Conservation (phyloP, 345 rosid genomes). For the Aethionema arabicum region DNA sequence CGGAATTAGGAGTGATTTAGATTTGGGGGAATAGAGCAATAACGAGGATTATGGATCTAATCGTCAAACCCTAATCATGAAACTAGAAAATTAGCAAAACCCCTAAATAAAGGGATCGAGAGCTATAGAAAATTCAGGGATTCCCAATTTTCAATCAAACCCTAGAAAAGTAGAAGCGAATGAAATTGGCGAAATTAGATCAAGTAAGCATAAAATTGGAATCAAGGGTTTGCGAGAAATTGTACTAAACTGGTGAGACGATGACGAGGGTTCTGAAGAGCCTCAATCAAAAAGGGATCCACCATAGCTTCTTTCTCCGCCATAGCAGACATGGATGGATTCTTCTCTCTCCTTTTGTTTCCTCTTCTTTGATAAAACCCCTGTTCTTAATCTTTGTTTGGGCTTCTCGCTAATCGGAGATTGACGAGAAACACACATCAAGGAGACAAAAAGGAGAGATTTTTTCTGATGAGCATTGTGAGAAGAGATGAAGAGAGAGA, state of each 20-base stretch:
- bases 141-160: conserved; percentile 24
- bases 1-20: not conserved
- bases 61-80: conserved; percentile 18
- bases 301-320: conserved; percentile 67
- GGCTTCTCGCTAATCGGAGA: conserved; percentile 24
- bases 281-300: conserved; percentile 93
- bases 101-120: not conserved
- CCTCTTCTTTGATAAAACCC: not conserved
- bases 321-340: conserved; percentile 26
- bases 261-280: conserved; percentile 91
- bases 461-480: conserved; percentile 36
- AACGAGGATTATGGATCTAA: conserved; percentile 26
- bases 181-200: conserved; percentile 16
- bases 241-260: conserved; percentile 78
- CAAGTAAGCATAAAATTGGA: conserved; percentile 8
- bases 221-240: conserved; percentile 26
- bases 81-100: not conserved
- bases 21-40: not conserved
- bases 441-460: conserved; percentile 27
- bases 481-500: conserved; percentile 1
- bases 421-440: conserved; percentile 36
- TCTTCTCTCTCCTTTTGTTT: conserved; percentile 13
- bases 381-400: conserved; percentile 16
- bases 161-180: conserved; percentile 28
- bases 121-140: conserved; percentile 10